Base-by-base conservation (phyloP, 192 early-diverging fungal genomes). In the Entomortierella beljakovae region DNA sequence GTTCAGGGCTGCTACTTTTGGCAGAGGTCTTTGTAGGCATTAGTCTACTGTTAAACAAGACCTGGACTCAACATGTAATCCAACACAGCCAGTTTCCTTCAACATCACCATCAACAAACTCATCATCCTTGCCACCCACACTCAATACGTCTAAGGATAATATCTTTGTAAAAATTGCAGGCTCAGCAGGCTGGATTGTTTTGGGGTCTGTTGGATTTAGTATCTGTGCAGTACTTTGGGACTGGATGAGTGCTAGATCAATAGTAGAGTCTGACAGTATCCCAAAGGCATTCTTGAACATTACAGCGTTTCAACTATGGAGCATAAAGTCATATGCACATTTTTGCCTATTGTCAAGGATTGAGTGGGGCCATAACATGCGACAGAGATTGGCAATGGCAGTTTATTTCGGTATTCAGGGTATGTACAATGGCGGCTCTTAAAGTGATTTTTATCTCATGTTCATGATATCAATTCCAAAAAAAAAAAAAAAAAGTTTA, bases 351-450 rank as follows among this genome's bases (percentile, higher is more conserved):
- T 42, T 79, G 9, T 33, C 68, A 6, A 43, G 33, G 35, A 79
- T 79, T 40, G 23, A 26, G 16, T 79, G 67, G 75, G 75, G 75
- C 61, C 43, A 46, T 1, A 64, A 28, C 20, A 34, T 57, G 6
- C 67, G 67, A 3, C 75, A 79, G 35, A 42, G 67, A 38, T 26
- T 69, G 8, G 49, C 65, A 28, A 58, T 53, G 40, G 50, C 33
- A 26, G 28, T 79, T 20, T 79, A 79, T 62, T 79, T 79, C 57
- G 75, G 75, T 1, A 18, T 65, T 40, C 75, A 79, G 61, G 75
- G 75, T 56, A 79, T 20, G 52, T 65, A 13, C 6, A 10, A 28
- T 29, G 23, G 9, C 23, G 25, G 23, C 51, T 31, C 23, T 53
- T 26, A 53, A 53, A 3, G 28, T 13, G 18, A 18, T 13, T 43